Percentiles rank a stretch among this genome's conserved stretches.
These are phyloP conservation scores for Fusarium vanettenii DNA, from an alignment of 2,329 filamentous ascomycete genomes.

Conservation along the genomic window DNA sequence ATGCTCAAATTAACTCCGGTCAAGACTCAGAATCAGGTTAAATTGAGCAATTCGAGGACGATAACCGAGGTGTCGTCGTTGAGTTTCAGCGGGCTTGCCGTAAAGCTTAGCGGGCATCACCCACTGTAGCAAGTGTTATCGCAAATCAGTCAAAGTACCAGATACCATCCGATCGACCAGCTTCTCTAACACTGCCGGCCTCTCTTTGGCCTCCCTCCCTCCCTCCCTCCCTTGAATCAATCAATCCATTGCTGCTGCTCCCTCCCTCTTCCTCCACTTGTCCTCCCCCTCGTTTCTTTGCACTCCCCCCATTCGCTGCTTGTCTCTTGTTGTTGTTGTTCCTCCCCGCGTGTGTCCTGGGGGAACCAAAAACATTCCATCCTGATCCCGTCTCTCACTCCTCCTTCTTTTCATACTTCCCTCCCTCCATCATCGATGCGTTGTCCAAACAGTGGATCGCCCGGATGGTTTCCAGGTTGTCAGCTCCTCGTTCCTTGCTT, in stretches of 20 bases:
- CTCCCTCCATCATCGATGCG: conserved; percentile 26
- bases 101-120: neutral
- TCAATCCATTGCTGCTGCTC: conserved; percentile 34
- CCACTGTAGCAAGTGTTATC: neutral
- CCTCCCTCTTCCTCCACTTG: conserved; percentile 19
- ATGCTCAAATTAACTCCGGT: neutral
- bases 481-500: conserved; percentile 36
- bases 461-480: conserved; percentile 33
- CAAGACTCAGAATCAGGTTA: neutral
- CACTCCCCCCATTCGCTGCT: conserved; percentile 4
- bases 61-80: neutral
- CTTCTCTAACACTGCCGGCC: neutral
- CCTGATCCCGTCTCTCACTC: neutral
- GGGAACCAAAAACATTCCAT: neutral
- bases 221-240: conserved; percentile 3
- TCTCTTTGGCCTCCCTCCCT: conserved; percentile 4
- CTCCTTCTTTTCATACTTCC: neutral
- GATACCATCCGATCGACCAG: neutral
- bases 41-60: neutral
- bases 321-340: conserved; percentile 8
- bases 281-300: conserved; percentile 12
- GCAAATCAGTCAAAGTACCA: neutral
- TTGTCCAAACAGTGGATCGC: conserved; percentile 27
- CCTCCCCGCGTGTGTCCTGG: neutral
- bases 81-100: conserved; percentile 6